Base-by-base conservation (phyloP, 352 stramenopile genomes). In the Globisporangium alternatum region DNA sequence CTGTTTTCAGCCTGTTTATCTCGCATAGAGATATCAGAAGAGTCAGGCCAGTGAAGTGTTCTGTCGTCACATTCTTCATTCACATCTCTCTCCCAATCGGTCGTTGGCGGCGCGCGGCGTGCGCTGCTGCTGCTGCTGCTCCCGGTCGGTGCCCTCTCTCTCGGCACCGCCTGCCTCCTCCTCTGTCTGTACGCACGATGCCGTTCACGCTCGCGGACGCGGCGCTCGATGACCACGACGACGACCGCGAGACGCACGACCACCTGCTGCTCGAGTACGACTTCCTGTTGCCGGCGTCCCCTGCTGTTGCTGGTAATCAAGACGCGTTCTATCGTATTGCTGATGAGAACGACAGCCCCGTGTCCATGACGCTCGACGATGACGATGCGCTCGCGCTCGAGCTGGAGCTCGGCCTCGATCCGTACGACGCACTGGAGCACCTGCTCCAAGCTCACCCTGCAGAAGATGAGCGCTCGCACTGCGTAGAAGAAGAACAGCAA, bases 101-200 rank as follows among this genome's bases (percentile, higher is more conserved):
- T 47, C 60, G 67, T 9, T 49, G 66, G 25, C 15, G 43, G 28
- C 63, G 69, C 45, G 69, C 67, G 13, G 60, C 73, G 57, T 51
- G 57, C n/a, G 25, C 68, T 8, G 56, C 30, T 15, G 68, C 64
- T 61, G 35, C 66, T 37, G 31, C 33, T 39, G 33, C 33, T 39
- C 33, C 5, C 33, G 8, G 33, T 39, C 33, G 22, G 64, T 37
- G 21, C 0, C 66, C n/a, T 67, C 68, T 17, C 25, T 37, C 41
- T 65, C 76, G 45, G 62, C 70, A 63, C 65, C 57, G 31, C 69
- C 70, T 48, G 64, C 22, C 3, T 31, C 21, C 19, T 21, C 19
- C 22, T 56, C 28, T 41, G 13, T 41, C 28, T 41, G 15, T 35
- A 17, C 49, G 10, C 9, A 56, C 15, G 15, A 56, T 56, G 49